Conservation (phyloP, 495 filamentous ascomycete genomes). For the Aspergillus incahuasiensis region DNA sequence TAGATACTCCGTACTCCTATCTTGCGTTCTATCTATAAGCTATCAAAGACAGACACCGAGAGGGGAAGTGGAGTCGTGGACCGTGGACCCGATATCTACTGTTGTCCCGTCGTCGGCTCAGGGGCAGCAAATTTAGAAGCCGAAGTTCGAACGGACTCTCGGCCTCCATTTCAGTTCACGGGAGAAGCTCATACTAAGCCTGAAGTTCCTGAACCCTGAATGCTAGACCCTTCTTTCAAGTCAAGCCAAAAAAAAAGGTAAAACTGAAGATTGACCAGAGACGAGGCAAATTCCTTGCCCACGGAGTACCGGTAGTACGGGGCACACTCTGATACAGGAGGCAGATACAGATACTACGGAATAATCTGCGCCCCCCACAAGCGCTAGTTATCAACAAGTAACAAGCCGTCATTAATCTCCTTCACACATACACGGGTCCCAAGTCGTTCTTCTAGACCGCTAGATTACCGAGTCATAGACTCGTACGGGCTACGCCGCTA, state of each 20-base stretch:
- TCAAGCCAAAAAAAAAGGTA: background rate
- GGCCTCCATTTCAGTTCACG: background rate
- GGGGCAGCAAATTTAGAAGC: conserved; percentile 3
- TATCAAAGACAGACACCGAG: background rate
- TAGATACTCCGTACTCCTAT: background rate
- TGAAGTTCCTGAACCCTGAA: background rate
- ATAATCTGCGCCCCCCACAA: background rate
- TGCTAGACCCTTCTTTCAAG: background rate
- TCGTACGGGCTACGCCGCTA: too few species aligned
- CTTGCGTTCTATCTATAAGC: background rate
- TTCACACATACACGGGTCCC: conserved; percentile 9
- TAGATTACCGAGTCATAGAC: background rate
- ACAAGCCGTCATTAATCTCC: background rate
- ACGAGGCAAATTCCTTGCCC: background rate
- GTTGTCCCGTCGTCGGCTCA: background rate
- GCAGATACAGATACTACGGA: background rate
- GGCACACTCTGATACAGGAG: background rate
- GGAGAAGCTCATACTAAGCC: background rate
- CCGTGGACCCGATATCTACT: background rate
- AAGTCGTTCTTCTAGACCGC: conserved; percentile 20
- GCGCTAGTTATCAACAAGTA: conserved; percentile 8
- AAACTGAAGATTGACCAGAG: background rate
- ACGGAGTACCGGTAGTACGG: too few species aligned
- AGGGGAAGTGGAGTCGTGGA: conserved; percentile 3
- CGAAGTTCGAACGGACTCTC: background rate